Conservation (phyloP, 108 stramenopile genomes). For the Tribonema minus region DNA sequence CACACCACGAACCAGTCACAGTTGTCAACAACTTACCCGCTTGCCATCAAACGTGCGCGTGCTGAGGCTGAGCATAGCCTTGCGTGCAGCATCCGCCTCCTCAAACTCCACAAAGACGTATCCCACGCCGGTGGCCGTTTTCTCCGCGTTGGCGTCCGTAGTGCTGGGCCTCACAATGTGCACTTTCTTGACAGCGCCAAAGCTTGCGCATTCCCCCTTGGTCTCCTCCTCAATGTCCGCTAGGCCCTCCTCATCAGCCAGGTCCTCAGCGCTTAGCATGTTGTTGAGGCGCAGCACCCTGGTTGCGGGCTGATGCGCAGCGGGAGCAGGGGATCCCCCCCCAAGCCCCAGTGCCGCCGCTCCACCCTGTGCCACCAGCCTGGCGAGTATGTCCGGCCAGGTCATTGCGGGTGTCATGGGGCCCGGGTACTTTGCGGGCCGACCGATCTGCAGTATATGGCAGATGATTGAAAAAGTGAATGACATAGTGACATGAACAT, state of each 20-base stretch:
- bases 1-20: neutral
- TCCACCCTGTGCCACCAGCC: conserved; percentile 6
- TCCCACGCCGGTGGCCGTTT: conserved; percentile 10
- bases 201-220: conserved; percentile 79
- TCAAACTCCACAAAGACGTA: conserved; percentile 40
- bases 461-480: no score
- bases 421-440: conserved; percentile 85
- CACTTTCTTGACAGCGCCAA: conserved; percentile 74
- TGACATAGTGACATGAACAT: no score
- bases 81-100: conserved; percentile 8
- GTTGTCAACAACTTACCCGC: conserved; percentile 5
- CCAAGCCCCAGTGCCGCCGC: no score
- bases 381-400: conserved; percentile 87
- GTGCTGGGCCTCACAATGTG: conserved; percentile 62
- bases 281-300: conserved; percentile 78
- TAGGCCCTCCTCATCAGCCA: conserved; percentile 73
- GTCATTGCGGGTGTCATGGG: conserved; percentile 76
- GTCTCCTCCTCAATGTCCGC: conserved; percentile 85
- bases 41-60: conserved; percentile 40
- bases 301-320: conserved; percentile 47
- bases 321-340: neutral
- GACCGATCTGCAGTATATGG: conserved; percentile 74
- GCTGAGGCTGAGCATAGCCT: conserved; percentile 24
- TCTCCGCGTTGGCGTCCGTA: neutral
- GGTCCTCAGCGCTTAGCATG: conserved; percentile 77